Evolutionary conservation across 2,329 filamentous ascomycete genomes (phyloP).

Genomic region (Curvularia sp.): DNA sequence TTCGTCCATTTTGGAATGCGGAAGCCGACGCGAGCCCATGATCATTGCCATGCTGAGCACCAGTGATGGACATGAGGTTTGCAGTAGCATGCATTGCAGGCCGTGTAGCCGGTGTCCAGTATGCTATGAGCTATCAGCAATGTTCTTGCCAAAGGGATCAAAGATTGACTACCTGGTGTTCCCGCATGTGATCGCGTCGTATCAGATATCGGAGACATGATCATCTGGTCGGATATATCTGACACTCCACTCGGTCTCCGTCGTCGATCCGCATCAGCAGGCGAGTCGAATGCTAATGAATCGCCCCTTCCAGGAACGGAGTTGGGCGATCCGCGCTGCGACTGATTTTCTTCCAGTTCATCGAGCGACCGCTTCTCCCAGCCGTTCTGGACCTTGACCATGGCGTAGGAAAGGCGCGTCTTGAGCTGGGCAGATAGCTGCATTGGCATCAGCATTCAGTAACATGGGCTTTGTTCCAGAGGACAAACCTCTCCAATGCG

Average conservation of each 20-base stretch:
- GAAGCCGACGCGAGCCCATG: conserved; percentile 45
- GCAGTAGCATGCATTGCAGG: conserved; percentile 39
- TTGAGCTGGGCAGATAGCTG: conserved; percentile 81
- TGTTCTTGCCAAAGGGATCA: background rate
- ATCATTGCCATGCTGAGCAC: conserved; percentile 28
- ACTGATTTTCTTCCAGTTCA: conserved; percentile 77
- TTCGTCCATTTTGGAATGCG: conserved; percentile 44
- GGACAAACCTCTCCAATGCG: conserved; percentile 78
- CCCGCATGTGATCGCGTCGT: conserved; percentile 32
- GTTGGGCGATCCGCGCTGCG: conserved; percentile 70
- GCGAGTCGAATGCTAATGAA: conserved; percentile 43
- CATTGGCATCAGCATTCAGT: conserved; percentile 36
- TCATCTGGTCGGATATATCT: conserved; percentile 46
- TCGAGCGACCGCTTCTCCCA: conserved; percentile 82
- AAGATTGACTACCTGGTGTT: conserved; percentile 35
- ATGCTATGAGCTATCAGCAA: conserved; percentile 26
- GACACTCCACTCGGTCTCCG: conserved; percentile 49
- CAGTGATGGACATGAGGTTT: conserved; percentile 41
- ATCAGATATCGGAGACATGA: conserved; percentile 45
- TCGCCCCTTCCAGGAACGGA: conserved; percentile 60
- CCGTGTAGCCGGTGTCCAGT: conserved; percentile 39
- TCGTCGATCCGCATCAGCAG: conserved; percentile 33
- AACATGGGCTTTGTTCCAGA: conserved; percentile 10
- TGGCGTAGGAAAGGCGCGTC: conserved; percentile 87
- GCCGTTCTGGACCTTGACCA: conserved; percentile 87